A percentile compares a stretch with the other conserved stretches of the same genome.
These are phyloP conservation scores for Cylindrotheca closterium DNA, from an alignment of 108 stramenopile genomes.

Conservation along the genomic window DNA sequence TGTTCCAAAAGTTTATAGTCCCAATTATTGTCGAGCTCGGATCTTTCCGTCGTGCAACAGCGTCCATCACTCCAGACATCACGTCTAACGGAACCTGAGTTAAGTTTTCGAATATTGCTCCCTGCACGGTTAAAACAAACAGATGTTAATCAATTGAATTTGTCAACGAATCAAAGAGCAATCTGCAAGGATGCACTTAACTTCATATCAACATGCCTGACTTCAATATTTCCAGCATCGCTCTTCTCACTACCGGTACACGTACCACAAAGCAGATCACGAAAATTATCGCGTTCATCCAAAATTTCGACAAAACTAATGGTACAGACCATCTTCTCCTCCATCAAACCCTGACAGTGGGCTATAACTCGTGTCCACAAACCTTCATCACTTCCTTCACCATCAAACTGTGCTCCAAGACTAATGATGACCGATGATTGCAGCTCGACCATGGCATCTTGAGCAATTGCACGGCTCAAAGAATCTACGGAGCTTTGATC, in stretches of 20 bases:
- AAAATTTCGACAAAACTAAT: slow-evolving; percentile 51
- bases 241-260: slow-evolving; percentile 18
- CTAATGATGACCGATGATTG: slow-evolving; percentile 27
- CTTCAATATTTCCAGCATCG: slow-evolving; percentile 11
- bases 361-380: slow-evolving; percentile 17
- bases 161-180: too few relatives aligned
- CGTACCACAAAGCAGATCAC: slow-evolving; percentile 41
- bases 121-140: too few relatives aligned
- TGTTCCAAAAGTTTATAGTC: slow-evolving; percentile 21
- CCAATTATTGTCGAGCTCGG: slow-evolving; percentile 20
- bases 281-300: slow-evolving; percentile 43
- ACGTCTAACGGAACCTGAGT: slow-evolving; percentile 44
- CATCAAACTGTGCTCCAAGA: slow-evolving; percentile 18
- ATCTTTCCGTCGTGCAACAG: neutral
- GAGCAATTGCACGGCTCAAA: slow-evolving; percentile 27
- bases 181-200: too few relatives aligned
- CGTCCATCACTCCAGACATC: slow-evolving; percentile 23
- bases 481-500: slow-evolving; percentile 23
- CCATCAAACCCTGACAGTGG: slow-evolving; percentile 17
- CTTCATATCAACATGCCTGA: slow-evolving; percentile 17
- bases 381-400: slow-evolving; percentile 9
- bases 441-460: slow-evolving; percentile 43
- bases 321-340: slow-evolving; percentile 15
- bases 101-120: slow-evolving; percentile 57
- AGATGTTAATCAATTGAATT: slow-evolving; percentile 7